Base-by-base conservation (phyloP, 2,329 filamentous ascomycete genomes). In the Incumbomyces lentus region DNA sequence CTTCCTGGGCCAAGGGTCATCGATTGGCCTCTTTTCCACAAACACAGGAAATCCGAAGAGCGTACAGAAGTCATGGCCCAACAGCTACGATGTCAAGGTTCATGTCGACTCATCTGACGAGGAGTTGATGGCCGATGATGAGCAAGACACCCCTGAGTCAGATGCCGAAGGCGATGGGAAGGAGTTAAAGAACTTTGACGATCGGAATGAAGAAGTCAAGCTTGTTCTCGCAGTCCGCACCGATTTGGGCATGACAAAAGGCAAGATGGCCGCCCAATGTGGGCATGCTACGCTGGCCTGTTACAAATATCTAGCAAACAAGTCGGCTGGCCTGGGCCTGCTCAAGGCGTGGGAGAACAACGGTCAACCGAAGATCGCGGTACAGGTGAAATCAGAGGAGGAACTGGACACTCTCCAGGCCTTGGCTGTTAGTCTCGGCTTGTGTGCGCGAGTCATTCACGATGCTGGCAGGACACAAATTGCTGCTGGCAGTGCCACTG, bases 381-480 rank as follows among this genome's bases (percentile, higher is more conserved):
- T 98, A 46, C 89, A 95, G 68, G 75, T 82, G 55, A 92, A 90
- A 69, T 82, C 80, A 51, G 84, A 95, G 67, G 86, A 93, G 31
- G 86, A 81, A 48, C 60, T 82, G 62, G 64, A 93, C 62, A 67
- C 93, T 56, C 68, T 92, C 56, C 82, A 89, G 68, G 84, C 81
- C 45, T 81, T 83, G 64, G 92, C 92, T 2, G 75, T 86, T 52
- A 86, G 82, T 62, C 64, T 95, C 49, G 90, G 92, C 1, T 66
- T 98, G 49, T 89, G 87, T 50, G 87, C 90, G 44, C 84, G 90
- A 64, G 81, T 95, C 44, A 90, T 98, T 55, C 82, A 86, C 59
- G 92, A 98, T 67, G 92, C 92, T n/a, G 92, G 92, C 12, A 78
- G 92, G 51, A 98, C 92, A 38, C 92, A 98, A 76, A 96, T 98